Base-by-base conservation (phyloP, 495 filamentous ascomycete species). In the Aspergillus homomorphus region DNA sequence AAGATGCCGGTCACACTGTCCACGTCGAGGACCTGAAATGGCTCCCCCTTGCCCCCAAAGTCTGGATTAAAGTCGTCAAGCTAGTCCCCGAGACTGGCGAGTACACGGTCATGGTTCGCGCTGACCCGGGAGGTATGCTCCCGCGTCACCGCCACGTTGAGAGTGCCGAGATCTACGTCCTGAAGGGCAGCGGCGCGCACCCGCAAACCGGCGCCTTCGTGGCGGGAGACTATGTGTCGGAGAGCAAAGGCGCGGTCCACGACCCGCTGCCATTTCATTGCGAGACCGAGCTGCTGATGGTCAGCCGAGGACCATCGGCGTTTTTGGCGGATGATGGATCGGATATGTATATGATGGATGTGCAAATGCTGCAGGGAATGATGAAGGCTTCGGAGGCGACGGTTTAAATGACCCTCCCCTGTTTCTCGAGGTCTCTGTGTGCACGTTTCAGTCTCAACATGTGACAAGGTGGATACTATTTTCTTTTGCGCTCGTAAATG, bases 241-340 rank as follows among this genome's bases (percentile, higher is more conserved):
- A 56, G 20, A 6, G 19, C 4, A 56, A 45, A 24, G 53, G 53
- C 7, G 53, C 53, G 33, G 41, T 46, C 7, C 53, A 56, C 22
- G 53, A 56, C 19, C 33, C 41, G 16, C 33, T 56, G 0, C 21
- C 41, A 12, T 56, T 56, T 26, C 38, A 44, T 7, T 14, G 16
- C 23, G 53, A 56, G 42, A 46, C 41, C 18, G 53, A 56, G 42
- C 42, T 56, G 18, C 45, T 56, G 53, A 56, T 56, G 53, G 42
- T 56, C 12, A 56, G 53, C 24, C 21, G 53, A 16, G 53, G 53
- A 7, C 33, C 53, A 16, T 56, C 53, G 38, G 53, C 45, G 1
- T 56, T 56, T 56, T 9, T 56, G 10, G 53, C 7, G 10, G 53
- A 56, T 3, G 20, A 46, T 26, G 53, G 53, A 2, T 14, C 15